Conservation (phyloP, 306 rosid species). For the Carpinus fangiana region DNA sequence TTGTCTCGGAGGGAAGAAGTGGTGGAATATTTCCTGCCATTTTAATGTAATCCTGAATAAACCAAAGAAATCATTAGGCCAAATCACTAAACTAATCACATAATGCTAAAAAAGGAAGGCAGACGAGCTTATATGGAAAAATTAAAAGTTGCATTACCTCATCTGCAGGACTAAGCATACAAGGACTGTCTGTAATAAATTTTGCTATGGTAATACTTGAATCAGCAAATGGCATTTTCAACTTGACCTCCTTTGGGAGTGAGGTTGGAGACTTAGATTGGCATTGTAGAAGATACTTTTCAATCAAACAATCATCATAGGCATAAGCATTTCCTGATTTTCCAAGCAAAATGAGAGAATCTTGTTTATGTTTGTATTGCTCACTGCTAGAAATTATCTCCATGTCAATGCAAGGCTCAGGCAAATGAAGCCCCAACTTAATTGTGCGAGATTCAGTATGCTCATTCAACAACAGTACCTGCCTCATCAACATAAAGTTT, state of each 20-base stretch:
- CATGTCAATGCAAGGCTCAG: slow-evolving; percentile 70
- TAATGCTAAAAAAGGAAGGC: slow-evolving; percentile 4
- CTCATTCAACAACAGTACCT: slow-evolving; percentile 79
- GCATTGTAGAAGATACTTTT: slow-evolving; percentile 69
- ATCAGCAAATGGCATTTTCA: slow-evolving; percentile 74
- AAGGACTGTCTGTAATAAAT: slow-evolving; percentile 54
- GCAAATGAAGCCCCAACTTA: slow-evolving; percentile 69
- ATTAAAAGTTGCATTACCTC: slow-evolving; percentile 50
- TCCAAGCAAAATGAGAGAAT: slow-evolving; percentile 63
- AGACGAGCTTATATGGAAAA: not conserved
- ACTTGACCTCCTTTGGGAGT: slow-evolving; percentile 66
- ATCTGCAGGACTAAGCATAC: slow-evolving; percentile 38
- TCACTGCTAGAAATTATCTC: slow-evolving; percentile 68
- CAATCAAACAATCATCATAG: slow-evolving; percentile 69
- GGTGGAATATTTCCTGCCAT: slow-evolving; percentile 59
- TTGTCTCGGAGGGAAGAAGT: slow-evolving; percentile 55
- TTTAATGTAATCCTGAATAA: slow-evolving; percentile 54
- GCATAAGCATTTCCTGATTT: slow-evolving; percentile 66
- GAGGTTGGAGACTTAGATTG: slow-evolving; percentile 66
- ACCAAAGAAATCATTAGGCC: slow-evolving; percentile 25
- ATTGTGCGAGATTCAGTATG: slow-evolving; percentile 67
- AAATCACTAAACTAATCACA: slow-evolving; percentile 20
- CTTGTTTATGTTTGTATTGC: slow-evolving; percentile 69
- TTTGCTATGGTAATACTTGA: slow-evolving; percentile 67
- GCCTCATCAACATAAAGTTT: slow-evolving; percentile 28